Base-by-base conservation (phyloP, 169 alveolate genomes). In the Prorocentrum cordatum region DNA sequence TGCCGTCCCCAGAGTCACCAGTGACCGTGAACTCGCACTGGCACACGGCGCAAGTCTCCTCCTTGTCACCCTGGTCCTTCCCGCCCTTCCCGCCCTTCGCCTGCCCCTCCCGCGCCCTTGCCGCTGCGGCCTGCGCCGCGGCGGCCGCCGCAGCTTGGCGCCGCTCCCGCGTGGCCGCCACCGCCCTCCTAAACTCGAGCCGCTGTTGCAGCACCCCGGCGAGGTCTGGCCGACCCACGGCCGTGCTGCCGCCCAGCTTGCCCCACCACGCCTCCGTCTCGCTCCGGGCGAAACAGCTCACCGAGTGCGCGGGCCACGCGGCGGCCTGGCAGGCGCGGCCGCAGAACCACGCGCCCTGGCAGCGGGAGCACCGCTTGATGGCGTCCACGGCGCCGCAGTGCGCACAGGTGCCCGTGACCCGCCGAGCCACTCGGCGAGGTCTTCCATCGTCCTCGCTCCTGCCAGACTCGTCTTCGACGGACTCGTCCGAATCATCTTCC, bases 1-100 rank as follows among this genome's bases (percentile, higher is more conserved):
- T 26, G 3, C 72, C 72, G 18, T 62, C 72, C n/a, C 72, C 72
- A 62, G 72, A 62, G 31, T 62, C 72, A 62, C 72, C 72, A 24
- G 27, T 62, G 45, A 62, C 72, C 1, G 72, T 62, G 42, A 62
- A 62, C 31, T 62, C 72, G 24, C 72, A 62, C 20, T 62, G 72
- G 35, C 72, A 62, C 31, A 62, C 72, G 6, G 72, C 72, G 31
- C 72, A 62, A 3, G 45, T 62, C 72, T 62, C 72, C 35, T 62
- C 72, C n/a, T 62, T 62, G 29, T 62, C 72, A n/a, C 6, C 47
- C 47, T 12, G 35, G n/a, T n/a, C n/a, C n/a, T n/a, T n/a, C n/a
- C n/a, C n/a, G 42, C 72, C 72, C 72, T 62, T 62, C 12, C 24
- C 42, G 14, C 42, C 42, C 42, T 62, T 31, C 26, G 22, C 62